These are phyloP conservation scores for Populus trichocarpa DNA, from an alignment of 441 rosid genomes.

Conservation along the genomic window DNA sequence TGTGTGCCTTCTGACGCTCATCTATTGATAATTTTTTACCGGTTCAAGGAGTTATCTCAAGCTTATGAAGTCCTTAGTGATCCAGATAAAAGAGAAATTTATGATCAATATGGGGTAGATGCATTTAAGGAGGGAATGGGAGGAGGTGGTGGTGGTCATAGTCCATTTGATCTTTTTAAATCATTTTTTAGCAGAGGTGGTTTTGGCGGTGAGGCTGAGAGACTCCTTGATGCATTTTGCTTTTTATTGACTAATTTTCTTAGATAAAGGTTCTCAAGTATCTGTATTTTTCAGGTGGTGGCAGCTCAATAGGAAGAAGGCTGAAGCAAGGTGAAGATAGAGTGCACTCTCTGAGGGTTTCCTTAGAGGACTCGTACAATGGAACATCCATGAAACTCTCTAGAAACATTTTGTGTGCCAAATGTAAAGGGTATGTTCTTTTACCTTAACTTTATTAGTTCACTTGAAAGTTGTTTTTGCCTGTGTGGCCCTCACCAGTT, in stretches of 20 bases:
- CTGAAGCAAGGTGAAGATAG: constrained; percentile 77
- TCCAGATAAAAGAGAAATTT: constrained; percentile 80
- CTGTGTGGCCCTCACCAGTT: background rate
- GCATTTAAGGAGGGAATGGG: constrained; percentile 89
- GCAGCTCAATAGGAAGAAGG: constrained; percentile 62
- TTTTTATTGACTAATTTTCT: background rate
- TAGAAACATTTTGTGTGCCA: constrained; percentile 58
- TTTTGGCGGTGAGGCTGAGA: constrained; percentile 50
- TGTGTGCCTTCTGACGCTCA: constrained; percentile 7
- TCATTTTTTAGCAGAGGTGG: constrained; percentile 68
- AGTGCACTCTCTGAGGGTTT: constrained; percentile 61
- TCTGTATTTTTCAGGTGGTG: constrained; percentile 31
- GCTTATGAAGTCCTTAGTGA: constrained; percentile 91
- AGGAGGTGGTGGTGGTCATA: constrained; percentile 58
- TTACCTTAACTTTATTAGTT: background rate
- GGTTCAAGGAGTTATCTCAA: constrained; percentile 89
- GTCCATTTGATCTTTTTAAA: constrained; percentile 76
- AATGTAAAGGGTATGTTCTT: constrained; percentile 62
- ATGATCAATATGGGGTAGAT: constrained; percentile 90
- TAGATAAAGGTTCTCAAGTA: background rate
- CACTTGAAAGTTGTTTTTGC: background rate
- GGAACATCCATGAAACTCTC: constrained; percentile 71
- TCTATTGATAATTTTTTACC: constrained; percentile 13
- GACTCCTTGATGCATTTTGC: background rate
- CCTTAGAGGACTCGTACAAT: constrained; percentile 60